Percentiles rank a stretch among this genome's conserved stretches.
Evolutionary conservation across 2,329 filamentous ascomycete genomes (phyloP).

Genomic region (Aspergillus clavatus): DNA sequence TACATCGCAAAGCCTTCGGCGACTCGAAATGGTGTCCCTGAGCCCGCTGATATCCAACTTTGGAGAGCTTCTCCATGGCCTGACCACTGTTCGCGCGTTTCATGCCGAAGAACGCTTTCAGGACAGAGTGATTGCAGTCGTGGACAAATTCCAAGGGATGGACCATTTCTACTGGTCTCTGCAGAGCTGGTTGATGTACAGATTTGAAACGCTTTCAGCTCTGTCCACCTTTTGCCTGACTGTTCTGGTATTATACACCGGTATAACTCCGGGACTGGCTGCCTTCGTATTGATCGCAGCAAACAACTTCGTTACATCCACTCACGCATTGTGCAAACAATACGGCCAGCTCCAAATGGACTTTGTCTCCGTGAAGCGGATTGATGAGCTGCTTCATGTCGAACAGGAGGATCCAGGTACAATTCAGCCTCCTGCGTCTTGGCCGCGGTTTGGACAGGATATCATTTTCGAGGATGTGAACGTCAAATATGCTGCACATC

Average conservation of each 20-base stretch:
- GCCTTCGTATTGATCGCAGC: constrained; percentile 78
- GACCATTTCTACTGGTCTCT: constrained; percentile 94
- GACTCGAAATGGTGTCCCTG: constrained; percentile 84
- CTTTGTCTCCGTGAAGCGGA: constrained; percentile 82
- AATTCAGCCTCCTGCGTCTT: constrained; percentile 65
- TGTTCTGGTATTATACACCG: constrained; percentile 66
- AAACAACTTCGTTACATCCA: constrained; percentile 59
- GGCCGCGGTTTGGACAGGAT: constrained; percentile 68
- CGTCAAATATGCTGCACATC: constrained; percentile 70
- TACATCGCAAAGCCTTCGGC: constrained; percentile 73
- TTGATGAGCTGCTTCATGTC: constrained; percentile 74
- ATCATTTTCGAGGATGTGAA: constrained; percentile 74
- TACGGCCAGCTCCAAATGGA: constrained; percentile 88
- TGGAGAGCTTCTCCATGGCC: constrained; percentile 75
- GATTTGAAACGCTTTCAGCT: constrained; percentile 69
- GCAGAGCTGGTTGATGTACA: constrained; percentile 77
- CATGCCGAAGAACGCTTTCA: constrained; percentile 75
- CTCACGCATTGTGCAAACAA: constrained; percentile 68
- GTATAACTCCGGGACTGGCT: constrained; percentile 71
- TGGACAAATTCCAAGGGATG: constrained; percentile 87
- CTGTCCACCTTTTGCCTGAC: constrained; percentile 70
- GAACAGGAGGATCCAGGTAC: constrained; percentile 68
- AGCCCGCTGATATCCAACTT: constrained; percentile 91
- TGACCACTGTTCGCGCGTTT: constrained; percentile 83
- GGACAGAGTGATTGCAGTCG: constrained; percentile 70